A percentile compares a stretch with the other conserved stretches of the same genome.
These are phyloP conservation scores for Rhizopus sp. DNA, from an alignment of 371 early-diverging fungal genomes.

Conservation along the genomic window DNA sequence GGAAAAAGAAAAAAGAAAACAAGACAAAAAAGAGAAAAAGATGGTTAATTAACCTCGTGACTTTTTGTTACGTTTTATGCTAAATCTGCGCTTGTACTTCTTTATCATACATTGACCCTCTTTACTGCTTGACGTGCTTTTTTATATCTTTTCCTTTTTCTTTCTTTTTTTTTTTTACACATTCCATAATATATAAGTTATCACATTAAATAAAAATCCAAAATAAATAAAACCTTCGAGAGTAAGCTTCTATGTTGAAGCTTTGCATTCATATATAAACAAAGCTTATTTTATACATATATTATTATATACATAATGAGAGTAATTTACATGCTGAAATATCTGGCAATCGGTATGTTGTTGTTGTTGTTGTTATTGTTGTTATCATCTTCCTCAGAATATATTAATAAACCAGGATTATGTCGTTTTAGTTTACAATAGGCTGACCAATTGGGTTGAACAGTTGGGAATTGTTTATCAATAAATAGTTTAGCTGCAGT, in stretches of 20 bases:
- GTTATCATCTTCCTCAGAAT: background rate
- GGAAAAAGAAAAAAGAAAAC: background rate
- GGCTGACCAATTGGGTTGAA: background rate
- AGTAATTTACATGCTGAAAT: background rate
- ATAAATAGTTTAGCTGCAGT: constrained; percentile 25
- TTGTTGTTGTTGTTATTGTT: too few relatives aligned
- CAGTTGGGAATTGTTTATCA: background rate
- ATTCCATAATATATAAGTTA: too few relatives aligned
- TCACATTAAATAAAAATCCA: too few relatives aligned
- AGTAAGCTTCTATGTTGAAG: background rate
- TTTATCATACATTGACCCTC: too few relatives aligned
- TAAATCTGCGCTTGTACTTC: too few relatives aligned
- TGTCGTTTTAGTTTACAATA: background rate
- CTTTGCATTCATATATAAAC: background rate
- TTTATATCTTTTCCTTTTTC: too few relatives aligned
- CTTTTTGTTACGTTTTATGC: background rate
- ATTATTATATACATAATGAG: background rate
- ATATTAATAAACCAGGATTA: constrained; percentile 3
- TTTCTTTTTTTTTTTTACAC: too few relatives aligned
- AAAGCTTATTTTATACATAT: background rate
- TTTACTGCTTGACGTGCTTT: too few relatives aligned
- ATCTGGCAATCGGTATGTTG: background rate
- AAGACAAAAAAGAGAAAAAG: constrained; percentile 9
- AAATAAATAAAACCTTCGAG: too few relatives aligned
- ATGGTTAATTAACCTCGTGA: constrained; percentile 1